Percentiles rank a stretch among this genome's conserved stretches.
phyloP scores from a whole-genome alignment of 23 red algal genomes.

The Gracilaria gracilis region DNA sequence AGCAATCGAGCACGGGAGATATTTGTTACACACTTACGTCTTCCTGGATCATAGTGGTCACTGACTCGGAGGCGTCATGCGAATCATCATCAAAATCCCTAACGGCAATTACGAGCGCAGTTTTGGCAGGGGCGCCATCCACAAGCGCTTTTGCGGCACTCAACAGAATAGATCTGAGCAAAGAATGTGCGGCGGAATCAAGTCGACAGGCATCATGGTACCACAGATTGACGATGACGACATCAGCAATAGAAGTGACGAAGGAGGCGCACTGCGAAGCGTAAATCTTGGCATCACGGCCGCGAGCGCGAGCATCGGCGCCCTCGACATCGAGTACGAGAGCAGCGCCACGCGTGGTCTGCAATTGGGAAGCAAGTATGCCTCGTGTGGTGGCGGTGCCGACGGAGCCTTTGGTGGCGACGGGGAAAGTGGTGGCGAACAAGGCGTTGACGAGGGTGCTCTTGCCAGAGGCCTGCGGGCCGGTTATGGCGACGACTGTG shows the following conservation, averaged over 20 bases:
- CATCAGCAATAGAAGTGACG: slow-evolving; percentile 81
- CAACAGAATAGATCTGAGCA: slow-evolving; percentile 71
- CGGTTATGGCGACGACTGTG: slow-evolving; percentile 74
- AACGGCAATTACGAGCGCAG: slow-evolving; percentile 74
- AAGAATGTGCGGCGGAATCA: slow-evolving; percentile 66
- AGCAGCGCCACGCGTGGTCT: slow-evolving; percentile 26
- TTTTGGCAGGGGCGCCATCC: slow-evolving; percentile 43
- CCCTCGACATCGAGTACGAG: slow-evolving; percentile 97
- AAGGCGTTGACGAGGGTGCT: slow-evolving; percentile 83
- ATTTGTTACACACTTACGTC: slow-evolving; percentile 40
- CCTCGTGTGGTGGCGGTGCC: slow-evolving; percentile 79
- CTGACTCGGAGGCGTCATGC: slow-evolving; percentile 24
- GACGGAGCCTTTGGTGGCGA: slow-evolving; percentile 57
- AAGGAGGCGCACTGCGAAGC: slow-evolving; percentile 75
- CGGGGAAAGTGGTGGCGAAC: slow-evolving; percentile 80
- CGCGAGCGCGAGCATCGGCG: slow-evolving; percentile 84
- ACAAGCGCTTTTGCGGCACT: slow-evolving; percentile 27
- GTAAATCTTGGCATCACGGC: slow-evolving; percentile 73
- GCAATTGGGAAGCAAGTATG: slow-evolving; percentile 56
- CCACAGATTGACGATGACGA: slow-evolving; percentile 92
- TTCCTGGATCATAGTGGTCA: slow-evolving; percentile 24
- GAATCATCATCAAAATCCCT: slow-evolving; percentile 76
- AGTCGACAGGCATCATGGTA: slow-evolving; percentile 88
- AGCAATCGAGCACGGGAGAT: not conserved
- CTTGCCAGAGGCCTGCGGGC: slow-evolving; percentile 86